These are phyloP conservation scores for Phlyctochytrium arcticum DNA, from an alignment of 192 early-diverging fungal genomes.

Conservation along the genomic window DNA sequence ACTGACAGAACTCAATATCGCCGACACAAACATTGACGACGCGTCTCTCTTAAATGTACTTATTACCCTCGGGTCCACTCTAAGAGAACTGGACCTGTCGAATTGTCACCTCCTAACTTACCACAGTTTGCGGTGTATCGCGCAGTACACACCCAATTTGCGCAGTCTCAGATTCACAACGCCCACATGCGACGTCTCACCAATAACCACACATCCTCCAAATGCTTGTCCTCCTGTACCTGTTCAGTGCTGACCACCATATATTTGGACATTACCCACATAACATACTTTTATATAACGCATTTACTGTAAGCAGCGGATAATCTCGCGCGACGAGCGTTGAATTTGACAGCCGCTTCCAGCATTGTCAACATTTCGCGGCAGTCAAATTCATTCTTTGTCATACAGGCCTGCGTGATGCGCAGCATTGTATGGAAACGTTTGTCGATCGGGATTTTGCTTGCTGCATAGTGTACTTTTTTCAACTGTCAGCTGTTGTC, in stretches of 20 bases:
- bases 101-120: not conserved
- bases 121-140: not conserved
- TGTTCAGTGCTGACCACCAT: not conserved
- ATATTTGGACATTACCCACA: not conserved
- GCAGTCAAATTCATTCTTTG: too few relatives aligned
- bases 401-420: too few relatives aligned
- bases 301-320: too few relatives aligned
- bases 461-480: too few relatives aligned
- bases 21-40: not conserved
- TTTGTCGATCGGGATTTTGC: too few relatives aligned
- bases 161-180: not conserved
- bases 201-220: not conserved
- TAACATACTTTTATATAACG: too few relatives aligned
- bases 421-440: too few relatives aligned
- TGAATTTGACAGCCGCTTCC: too few relatives aligned
- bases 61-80: not conserved
- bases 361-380: too few relatives aligned
- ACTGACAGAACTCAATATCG: not conserved
- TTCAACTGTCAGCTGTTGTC: too few relatives aligned
- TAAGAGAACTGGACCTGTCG: not conserved
- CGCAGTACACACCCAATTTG: not conserved
- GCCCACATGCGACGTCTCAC: not conserved
- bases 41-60: not conserved
- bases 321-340: too few relatives aligned
- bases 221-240: not conserved